A percentile compares a stretch with the other conserved stretches of the same genome.
Conservation (phyloP, 805 yeast genomes). For the Metschnikowia henanensis region DNA sequence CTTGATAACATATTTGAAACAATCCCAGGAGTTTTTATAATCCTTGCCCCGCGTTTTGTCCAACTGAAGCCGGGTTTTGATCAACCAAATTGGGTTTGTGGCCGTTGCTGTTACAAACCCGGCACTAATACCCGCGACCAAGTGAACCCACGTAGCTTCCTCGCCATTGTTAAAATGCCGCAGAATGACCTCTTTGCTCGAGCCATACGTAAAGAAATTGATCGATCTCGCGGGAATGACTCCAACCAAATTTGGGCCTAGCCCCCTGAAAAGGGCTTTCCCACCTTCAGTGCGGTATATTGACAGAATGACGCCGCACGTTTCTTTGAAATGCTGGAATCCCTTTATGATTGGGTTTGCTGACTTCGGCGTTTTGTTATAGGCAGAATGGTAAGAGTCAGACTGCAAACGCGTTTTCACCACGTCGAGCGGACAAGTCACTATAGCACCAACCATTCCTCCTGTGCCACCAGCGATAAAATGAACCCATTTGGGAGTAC, state of each 20-base stretch:
- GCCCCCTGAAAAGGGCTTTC: constrained; percentile 85
- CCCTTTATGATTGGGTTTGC: constrained; percentile 43
- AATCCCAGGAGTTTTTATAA: constrained; percentile 85
- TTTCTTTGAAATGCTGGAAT: constrained; percentile 76
- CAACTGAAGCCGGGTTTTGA: constrained; percentile 90
- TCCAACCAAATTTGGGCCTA: constrained; percentile 96
- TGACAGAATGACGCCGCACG: constrained; percentile 65
- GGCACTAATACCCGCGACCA: constrained; percentile 84
- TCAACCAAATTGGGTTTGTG: constrained; percentile 97
- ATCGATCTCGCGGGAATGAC: constrained; percentile 98
- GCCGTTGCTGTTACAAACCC: constrained; percentile 95
- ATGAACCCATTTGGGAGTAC: constrained; percentile 57
- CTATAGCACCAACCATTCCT: constrained; percentile 96
- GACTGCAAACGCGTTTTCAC: constrained; percentile 95
- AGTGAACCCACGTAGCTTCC: constrained; percentile 83
- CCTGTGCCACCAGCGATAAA: constrained; percentile 93
- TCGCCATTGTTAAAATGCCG: constrained; percentile 65
- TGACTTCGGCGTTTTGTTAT: constrained; percentile 47
- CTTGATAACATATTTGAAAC: constrained; percentile 64
- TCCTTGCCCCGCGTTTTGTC: constrained; percentile 69
- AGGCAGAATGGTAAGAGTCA: constrained; percentile 67
- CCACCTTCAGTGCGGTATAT: constrained; percentile 80
- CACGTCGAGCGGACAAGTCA: constrained; percentile 93
- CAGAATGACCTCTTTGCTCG: constrained; percentile 78
- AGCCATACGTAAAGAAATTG: constrained; percentile 94